A percentile compares a stretch with the other conserved stretches of the same genome.
Conservation (phyloP, 192 early-diverging fungal species). For the Helicostylum pulchrum region DNA sequence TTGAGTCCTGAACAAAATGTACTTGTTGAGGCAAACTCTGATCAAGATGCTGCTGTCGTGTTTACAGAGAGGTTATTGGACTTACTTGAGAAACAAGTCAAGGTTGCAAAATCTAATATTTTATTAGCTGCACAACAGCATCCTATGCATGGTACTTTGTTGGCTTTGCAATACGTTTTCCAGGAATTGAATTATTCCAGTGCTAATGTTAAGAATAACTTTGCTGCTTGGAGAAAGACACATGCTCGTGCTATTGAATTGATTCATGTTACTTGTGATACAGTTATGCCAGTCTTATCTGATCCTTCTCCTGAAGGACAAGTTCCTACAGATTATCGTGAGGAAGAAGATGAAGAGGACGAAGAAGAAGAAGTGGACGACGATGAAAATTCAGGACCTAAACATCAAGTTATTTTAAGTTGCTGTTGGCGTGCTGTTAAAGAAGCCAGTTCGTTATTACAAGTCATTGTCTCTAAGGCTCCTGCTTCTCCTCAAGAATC, state of each 20-base stretch:
- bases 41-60: background rate
- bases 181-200: constrained; percentile 57
- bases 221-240: constrained; percentile 48
- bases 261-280: constrained; percentile 52
- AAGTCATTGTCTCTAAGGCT: constrained; percentile 45
- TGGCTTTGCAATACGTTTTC: constrained; percentile 55
- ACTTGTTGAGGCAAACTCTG: background rate
- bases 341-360: constrained; percentile 59
- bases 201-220: constrained; percentile 39
- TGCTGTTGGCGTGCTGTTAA: constrained; percentile 93
- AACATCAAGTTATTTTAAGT: constrained; percentile 84
- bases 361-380: constrained; percentile 48
- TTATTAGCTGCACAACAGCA: constrained; percentile 50
- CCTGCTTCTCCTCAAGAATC: constrained; percentile 29
- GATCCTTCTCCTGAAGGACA: constrained; percentile 89
- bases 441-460: constrained; percentile 63
- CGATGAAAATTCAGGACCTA: constrained; percentile 47
- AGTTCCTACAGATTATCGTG: constrained; percentile 73
- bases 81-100: constrained; percentile 48
- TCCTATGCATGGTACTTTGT: constrained; percentile 55
- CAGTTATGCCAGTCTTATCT: constrained; percentile 69
- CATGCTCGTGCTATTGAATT: constrained; percentile 44
- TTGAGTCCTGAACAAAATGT: constrained; percentile 25
- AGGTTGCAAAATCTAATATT: constrained; percentile 43
- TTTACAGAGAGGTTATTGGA: constrained; percentile 47